Percentiles rank a stretch among this genome's conserved stretches.
Conservation (phyloP, 495 filamentous ascomycete genomes). For the Thermothielavioides terrestris region DNA sequence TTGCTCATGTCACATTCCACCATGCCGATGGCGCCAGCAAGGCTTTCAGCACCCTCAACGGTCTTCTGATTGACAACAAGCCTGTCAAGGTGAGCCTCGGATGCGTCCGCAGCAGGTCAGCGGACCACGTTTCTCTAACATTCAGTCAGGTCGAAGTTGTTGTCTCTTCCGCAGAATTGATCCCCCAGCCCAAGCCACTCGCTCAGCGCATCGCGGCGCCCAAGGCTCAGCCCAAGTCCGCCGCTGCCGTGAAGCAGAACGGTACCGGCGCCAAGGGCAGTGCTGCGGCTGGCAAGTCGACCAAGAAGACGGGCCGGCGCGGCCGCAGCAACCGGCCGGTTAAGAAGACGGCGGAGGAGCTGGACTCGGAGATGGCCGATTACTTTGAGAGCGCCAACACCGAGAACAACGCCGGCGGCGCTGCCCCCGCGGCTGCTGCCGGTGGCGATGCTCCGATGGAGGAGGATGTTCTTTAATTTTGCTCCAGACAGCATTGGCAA, state of each 20-base stretch:
- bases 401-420: slow-evolving; percentile 38
- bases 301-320: slow-evolving; percentile 38
- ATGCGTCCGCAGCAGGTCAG: too few relatives aligned
- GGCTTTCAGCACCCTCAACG: slow-evolving; percentile 74
- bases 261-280: slow-evolving; percentile 26
- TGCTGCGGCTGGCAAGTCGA: slow-evolving; percentile 40
- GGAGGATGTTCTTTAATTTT: slow-evolving; percentile 38
- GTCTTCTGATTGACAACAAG: slow-evolving; percentile 75
- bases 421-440: slow-evolving; percentile 27
- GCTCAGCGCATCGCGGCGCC: slow-evolving; percentile 74
- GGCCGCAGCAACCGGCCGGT: slow-evolving; percentile 52
- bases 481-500: not conserved
- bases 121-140: too few relatives aligned
- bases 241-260: slow-evolving; percentile 57
- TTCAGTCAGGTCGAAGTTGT: slow-evolving; percentile 72
- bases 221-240: slow-evolving; percentile 78
- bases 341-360: slow-evolving; percentile 90
- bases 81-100: slow-evolving; percentile 68
- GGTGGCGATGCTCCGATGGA: slow-evolving; percentile 44
- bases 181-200: slow-evolving; percentile 62
- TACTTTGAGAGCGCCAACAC: slow-evolving; percentile 52
- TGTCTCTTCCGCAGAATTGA: slow-evolving; percentile 60
- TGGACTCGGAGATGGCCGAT: slow-evolving; percentile 90
- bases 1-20: slow-evolving; percentile 60
- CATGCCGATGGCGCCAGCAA: slow-evolving; percentile 70